Base-by-base conservation (phyloP, 306 rosid genomes). In the Senna tora region DNA sequence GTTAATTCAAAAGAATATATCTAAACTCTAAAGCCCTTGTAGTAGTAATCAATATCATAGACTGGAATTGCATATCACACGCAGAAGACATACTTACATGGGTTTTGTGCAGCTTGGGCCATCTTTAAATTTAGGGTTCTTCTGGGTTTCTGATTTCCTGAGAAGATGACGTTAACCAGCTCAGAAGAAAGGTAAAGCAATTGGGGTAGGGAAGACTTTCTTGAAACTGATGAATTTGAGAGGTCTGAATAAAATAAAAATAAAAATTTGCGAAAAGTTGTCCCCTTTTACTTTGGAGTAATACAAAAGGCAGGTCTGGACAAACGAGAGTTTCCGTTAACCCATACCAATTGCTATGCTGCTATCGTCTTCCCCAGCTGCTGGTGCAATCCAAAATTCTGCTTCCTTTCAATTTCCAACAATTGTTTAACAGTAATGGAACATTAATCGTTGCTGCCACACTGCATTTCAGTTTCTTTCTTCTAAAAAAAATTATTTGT, bases 81-180 rank as follows among this genome's bases (percentile, higher is more conserved):
- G 22, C 28, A 71, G 19, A 75, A 79, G 38, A 47, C 36, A 11
- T 7, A 74, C 78, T 78, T 65, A 87, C 97, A 62, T 60, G 86
- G 77, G 71, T 81, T 80, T 59, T 77, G 82, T 6, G 84, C 64
- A 78, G 84, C 36, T 59, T 80, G 81, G 51, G 89, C 83, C 93
- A 88, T 91, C 77, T 62, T 79, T 67, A 81, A 76, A 50, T 36
- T 67, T 39, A 75, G 72, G 45, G 25, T 67, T 71, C 42, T 64
- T 59, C 69, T 21, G 38, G 65, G 56, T 30, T 45, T 65, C 34
- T 9, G 79, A 69, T 42, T 73, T 66, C 52, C 52, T 47, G 70
- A n/a, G 50, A 80, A 74, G 73, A 42, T 41, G 45, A 73, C 11
- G 75, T 47, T 22, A 53, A 43, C 69, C 47, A 39, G 73, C 25